These are phyloP conservation scores for Lodderomyces theae DNA, from an alignment of 1,139 yeast species.

Conservation along the genomic window DNA sequence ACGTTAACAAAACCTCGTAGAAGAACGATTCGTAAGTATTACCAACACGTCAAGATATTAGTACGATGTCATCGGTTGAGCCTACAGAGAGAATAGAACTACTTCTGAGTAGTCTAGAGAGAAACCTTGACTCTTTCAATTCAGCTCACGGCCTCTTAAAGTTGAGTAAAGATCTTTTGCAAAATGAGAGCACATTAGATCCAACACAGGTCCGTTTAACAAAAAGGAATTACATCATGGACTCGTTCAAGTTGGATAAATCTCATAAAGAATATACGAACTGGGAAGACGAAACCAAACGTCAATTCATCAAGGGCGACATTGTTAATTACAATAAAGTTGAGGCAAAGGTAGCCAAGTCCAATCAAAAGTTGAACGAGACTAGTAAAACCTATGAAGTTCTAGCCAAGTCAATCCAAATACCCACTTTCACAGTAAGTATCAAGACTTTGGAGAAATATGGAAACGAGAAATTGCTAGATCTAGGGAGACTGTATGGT, in stretches of 20 bases:
- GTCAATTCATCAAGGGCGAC: constrained; percentile 24
- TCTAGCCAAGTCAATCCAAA: constrained; percentile 22
- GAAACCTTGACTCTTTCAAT: constrained; percentile 13
- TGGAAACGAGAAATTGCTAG: constrained; percentile 22
- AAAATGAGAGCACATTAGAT: background rate
- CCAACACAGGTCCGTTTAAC: background rate
- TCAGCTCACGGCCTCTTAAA: constrained; percentile 14
- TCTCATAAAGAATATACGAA: constrained; percentile 31
- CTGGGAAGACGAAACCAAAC: constrained; percentile 26
- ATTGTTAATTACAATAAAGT: constrained; percentile 30
- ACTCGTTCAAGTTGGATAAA: constrained; percentile 33
- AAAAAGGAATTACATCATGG: constrained; percentile 29
- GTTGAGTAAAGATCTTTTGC: background rate
- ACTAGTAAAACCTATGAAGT: constrained; percentile 25
- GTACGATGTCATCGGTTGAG: background rate
- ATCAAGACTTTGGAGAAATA: constrained; percentile 27
- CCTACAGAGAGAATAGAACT: constrained; percentile 3
- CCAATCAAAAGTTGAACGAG: constrained; percentile 25
- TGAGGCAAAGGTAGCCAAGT: constrained; percentile 29
- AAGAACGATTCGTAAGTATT: too few relatives aligned
- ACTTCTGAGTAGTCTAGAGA: constrained; percentile 6
- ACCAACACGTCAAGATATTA: too few relatives aligned
- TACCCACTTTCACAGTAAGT: constrained; percentile 33
- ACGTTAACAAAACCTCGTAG: too few relatives aligned
- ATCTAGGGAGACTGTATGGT: constrained; percentile 12